These are phyloP conservation scores for Iberis amara DNA, from an alignment of 441 rosid species.

Conservation along the genomic window DNA sequence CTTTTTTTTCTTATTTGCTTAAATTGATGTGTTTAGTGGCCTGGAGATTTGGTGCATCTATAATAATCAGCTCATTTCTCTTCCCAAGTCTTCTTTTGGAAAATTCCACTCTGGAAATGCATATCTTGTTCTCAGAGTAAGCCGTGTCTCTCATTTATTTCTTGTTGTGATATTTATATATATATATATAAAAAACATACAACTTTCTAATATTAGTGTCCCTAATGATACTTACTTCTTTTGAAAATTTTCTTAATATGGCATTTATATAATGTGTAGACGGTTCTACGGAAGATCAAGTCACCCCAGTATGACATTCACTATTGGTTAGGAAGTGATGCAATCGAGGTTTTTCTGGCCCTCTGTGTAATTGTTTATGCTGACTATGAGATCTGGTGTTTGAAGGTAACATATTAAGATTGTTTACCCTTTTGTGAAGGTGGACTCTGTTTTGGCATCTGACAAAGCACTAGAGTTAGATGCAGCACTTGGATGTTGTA, in stretches of 20 bases:
- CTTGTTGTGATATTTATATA: too few species aligned
- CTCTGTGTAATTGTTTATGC: not conserved
- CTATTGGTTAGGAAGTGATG: slow-evolving; percentile 76
- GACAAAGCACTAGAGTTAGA: slow-evolving; percentile 78
- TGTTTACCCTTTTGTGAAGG: slow-evolving; percentile 35
- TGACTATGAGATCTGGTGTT: not conserved
- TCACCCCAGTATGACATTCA: slow-evolving; percentile 61
- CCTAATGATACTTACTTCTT: too few species aligned
- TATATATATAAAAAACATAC: too few species aligned
- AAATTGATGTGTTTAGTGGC: slow-evolving; percentile 40
- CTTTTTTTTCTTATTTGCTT: slow-evolving; percentile 18
- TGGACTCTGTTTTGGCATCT: slow-evolving; percentile 58
- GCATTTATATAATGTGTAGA: slow-evolving; percentile 39
- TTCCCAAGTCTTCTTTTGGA: slow-evolving; percentile 57
- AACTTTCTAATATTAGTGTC: too few species aligned
- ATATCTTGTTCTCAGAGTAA: slow-evolving; percentile 59
- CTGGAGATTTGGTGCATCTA: slow-evolving; percentile 78
- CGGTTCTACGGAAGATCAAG: slow-evolving; percentile 46
- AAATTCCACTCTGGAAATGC: slow-evolving; percentile 71
- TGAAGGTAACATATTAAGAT: slow-evolving; percentile 17
- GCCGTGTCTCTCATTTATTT: slow-evolving; percentile 15
- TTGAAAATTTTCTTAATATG: too few species aligned
- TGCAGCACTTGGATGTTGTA: slow-evolving; percentile 66
- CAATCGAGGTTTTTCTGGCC: slow-evolving; percentile 65
- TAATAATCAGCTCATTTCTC: slow-evolving; percentile 42